Conservation (phyloP, 768 basidiomycete species). For the Russula sp. region DNA sequence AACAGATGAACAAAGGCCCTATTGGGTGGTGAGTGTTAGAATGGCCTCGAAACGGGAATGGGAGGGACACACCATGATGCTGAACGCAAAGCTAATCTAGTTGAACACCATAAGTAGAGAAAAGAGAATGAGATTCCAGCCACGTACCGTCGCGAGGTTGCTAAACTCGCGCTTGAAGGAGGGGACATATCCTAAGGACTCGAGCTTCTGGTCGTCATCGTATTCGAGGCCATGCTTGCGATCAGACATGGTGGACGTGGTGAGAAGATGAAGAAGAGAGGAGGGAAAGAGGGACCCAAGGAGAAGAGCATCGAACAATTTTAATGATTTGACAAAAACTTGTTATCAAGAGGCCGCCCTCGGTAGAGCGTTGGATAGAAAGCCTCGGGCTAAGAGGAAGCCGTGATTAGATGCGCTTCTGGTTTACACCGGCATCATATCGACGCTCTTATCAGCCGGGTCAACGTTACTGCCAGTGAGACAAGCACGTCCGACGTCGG, state of each 20-base stretch:
- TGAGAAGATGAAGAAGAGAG: neutral
- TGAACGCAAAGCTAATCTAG: conserved; percentile 70
- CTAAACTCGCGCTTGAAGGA: conserved; percentile 84
- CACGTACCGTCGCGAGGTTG: conserved; percentile 64
- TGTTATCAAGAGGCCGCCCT: neutral
- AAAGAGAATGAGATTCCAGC: neutral
- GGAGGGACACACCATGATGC: conserved; percentile 50
- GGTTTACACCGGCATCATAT: neutral
- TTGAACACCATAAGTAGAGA: neutral
- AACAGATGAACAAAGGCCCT: conserved; percentile 70
- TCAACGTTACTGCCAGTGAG: neutral
- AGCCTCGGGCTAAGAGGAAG: neutral
- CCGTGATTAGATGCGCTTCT: neutral
- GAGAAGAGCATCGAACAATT: neutral
- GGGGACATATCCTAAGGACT: conserved; percentile 64
- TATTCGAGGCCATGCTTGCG: neutral
- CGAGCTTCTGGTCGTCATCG: conserved; percentile 58
- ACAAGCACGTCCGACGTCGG: neutral
- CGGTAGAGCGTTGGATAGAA: too few species aligned
- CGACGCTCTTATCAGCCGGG: neutral
- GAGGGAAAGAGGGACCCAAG: neutral
- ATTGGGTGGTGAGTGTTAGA: neutral
- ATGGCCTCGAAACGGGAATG: neutral
- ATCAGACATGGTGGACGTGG: conserved; percentile 9
- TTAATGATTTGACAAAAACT: neutral